These are phyloP conservation scores for Erysimum pusillum DNA, from an alignment of 441 rosid genomes.

Conservation along the genomic window DNA sequence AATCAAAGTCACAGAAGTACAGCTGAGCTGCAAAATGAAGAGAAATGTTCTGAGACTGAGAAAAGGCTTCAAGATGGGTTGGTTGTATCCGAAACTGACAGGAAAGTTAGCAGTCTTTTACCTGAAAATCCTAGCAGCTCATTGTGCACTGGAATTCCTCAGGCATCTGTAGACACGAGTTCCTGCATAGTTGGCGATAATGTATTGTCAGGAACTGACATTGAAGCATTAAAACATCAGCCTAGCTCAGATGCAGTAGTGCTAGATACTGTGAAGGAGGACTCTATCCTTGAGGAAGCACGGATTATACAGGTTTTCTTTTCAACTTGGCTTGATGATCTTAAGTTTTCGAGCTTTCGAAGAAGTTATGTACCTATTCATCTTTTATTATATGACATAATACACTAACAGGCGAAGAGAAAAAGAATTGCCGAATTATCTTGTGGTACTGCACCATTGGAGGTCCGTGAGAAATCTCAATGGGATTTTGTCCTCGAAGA, in stretches of 20 bases:
- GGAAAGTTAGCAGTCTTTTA: constrained; percentile 45
- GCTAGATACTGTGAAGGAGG: constrained; percentile 72
- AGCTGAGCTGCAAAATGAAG: constrained; percentile 58
- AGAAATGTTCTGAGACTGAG: constrained; percentile 51
- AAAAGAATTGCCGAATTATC: constrained; percentile 92
- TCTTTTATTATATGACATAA: constrained; percentile 39
- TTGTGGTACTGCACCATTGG: constrained; percentile 61
- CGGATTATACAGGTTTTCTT: constrained; percentile 78
- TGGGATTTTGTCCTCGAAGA: constrained; percentile 99
- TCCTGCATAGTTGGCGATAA: constrained; percentile 52
- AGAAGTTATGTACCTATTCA: constrained; percentile 36
- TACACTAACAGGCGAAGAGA: constrained; percentile 80
- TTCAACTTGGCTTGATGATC: constrained; percentile 39
- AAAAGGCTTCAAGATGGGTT: constrained; percentile 55
- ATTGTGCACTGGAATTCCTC: constrained; percentile 50
- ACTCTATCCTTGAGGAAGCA: constrained; percentile 93
- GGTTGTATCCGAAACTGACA: constrained; percentile 50
- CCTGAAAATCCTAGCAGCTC: constrained; percentile 49
- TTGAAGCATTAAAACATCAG: constrained; percentile 55
- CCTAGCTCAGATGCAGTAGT: constrained; percentile 56
- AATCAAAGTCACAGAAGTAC: constrained; percentile 51
- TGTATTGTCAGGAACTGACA: constrained; percentile 49
- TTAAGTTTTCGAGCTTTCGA: constrained; percentile 36
- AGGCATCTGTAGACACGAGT: constrained; percentile 51
- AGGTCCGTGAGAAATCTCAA: constrained; percentile 66